A percentile compares a stretch with the other conserved stretches of the same genome.
phyloP scores from a whole-genome alignment of 208 protist species.

The Trypanosoma melophagium region DNA sequence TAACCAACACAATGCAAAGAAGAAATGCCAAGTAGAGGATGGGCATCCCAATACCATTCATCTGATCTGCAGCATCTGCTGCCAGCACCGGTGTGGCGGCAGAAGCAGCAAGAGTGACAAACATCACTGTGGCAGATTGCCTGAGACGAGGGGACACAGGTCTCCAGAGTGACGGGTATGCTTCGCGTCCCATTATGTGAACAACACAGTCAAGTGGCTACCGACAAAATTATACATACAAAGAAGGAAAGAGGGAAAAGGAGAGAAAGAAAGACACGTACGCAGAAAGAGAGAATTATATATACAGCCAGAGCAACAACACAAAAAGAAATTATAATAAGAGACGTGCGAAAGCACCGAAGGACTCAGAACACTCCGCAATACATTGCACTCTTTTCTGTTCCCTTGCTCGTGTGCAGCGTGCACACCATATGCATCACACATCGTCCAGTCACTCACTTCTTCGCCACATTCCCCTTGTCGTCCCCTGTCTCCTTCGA shows the following conservation, averaged over 20 bases:
- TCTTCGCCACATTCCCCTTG: constrained; percentile 11
- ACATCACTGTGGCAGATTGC: background rate
- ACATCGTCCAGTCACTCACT: constrained; percentile 12
- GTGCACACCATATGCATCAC: background rate
- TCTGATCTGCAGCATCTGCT: no score
- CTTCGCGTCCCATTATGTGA: background rate
- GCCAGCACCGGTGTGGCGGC: no score
- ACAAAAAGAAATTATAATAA: constrained; percentile 2
- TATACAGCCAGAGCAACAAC: constrained; percentile 5
- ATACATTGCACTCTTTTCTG: background rate
- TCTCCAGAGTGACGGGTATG: background rate
- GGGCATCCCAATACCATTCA: no score
- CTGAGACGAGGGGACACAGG: background rate
- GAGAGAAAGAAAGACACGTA: constrained; percentile 9
- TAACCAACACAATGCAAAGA: no score
- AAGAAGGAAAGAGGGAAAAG: constrained; percentile 21
- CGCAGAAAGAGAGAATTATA: no score
- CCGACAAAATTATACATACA: constrained; percentile 8
- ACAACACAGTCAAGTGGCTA: background rate
- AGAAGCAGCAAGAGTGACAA: background rate
- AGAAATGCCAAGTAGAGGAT: no score
- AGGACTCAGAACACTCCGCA: background rate
- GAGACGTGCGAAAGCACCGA: no score
- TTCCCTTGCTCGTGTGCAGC: background rate
- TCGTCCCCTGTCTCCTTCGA: constrained; percentile 50